Conservation (phyloP, 129 eudicot species). For the Escallonia rubra region DNA sequence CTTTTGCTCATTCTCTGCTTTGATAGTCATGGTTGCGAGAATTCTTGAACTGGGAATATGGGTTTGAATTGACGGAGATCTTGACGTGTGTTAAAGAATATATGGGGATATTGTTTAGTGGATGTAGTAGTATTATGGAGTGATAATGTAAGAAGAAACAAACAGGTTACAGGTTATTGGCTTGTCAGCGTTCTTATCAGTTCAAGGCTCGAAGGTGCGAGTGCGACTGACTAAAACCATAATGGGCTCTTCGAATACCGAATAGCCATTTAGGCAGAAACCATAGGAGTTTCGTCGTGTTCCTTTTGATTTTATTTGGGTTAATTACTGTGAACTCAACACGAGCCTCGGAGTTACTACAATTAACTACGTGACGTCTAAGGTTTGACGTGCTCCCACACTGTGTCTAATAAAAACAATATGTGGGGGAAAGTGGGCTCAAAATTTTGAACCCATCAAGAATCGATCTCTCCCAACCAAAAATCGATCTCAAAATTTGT, state of each 20-base stretch:
- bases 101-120: neutral
- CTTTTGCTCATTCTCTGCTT: conserved; percentile 11
- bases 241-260: neutral
- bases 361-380: too few relatives aligned
- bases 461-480: too few relatives aligned
- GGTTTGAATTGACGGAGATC: neutral
- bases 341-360: too few relatives aligned
- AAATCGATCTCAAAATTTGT: too few relatives aligned
- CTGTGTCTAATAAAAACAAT: too few relatives aligned
- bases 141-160: neutral
- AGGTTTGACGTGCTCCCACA: too few relatives aligned
- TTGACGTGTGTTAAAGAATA: neutral
- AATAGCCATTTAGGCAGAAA: neutral
- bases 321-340: too few relatives aligned
- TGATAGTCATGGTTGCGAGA: conserved; percentile 33
- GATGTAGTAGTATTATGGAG: neutral
- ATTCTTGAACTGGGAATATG: conserved; percentile 7
- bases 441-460: too few relatives aligned
- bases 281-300: neutral
- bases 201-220: neutral
- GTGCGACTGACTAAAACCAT: neutral
- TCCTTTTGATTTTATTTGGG: neutral
- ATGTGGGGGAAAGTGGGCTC: too few relatives aligned
- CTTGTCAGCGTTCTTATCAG: conserved; percentile 15
- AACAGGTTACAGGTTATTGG: neutral